Conservation (phyloP, 208 protist species). For the Acanthamoeba lenticulata region DNA sequence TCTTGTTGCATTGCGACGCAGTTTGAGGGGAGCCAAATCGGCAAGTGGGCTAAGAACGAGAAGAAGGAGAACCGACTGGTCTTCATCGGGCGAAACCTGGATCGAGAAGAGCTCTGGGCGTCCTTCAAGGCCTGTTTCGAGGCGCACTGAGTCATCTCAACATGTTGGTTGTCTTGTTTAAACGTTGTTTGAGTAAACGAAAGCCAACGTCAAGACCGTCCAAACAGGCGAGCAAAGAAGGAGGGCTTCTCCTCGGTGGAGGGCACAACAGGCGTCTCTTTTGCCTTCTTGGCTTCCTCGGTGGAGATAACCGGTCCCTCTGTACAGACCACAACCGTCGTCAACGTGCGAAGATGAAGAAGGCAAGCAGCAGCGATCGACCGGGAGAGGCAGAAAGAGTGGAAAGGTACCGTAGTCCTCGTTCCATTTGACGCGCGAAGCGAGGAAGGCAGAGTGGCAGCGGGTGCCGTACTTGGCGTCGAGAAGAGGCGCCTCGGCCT, state of each 20-base stretch:
- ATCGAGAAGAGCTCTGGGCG: conserved; percentile 17
- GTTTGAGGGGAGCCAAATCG: not conserved
- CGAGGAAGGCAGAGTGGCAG: not conserved
- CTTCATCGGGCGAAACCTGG: conserved; percentile 66
- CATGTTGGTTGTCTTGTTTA: not conserved
- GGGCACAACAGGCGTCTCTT: not conserved
- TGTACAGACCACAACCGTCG: not conserved
- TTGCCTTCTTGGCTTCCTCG: not conserved
- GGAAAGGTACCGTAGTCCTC: not conserved
- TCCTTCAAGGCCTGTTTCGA: conserved; percentile 52
- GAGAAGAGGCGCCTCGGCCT: not conserved
- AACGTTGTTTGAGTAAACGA: too few species aligned
- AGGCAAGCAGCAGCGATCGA: not conserved
- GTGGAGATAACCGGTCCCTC: not conserved
- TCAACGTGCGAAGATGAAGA: not conserved
- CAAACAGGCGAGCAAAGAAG: conserved; percentile 25
- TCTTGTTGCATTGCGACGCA: not conserved
- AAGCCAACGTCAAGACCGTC: too few species aligned
- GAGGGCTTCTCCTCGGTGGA: not conserved
- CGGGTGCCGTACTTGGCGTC: not conserved
- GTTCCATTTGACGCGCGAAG: not conserved
- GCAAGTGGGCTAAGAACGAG: conserved; percentile 54
- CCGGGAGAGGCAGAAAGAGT: not conserved
- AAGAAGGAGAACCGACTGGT: conserved; percentile 39
- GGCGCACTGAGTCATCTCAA: not conserved